Evolutionary conservation across 2,329 filamentous ascomycete species (phyloP).

Genomic region (Neospermospora avenae): DNA sequence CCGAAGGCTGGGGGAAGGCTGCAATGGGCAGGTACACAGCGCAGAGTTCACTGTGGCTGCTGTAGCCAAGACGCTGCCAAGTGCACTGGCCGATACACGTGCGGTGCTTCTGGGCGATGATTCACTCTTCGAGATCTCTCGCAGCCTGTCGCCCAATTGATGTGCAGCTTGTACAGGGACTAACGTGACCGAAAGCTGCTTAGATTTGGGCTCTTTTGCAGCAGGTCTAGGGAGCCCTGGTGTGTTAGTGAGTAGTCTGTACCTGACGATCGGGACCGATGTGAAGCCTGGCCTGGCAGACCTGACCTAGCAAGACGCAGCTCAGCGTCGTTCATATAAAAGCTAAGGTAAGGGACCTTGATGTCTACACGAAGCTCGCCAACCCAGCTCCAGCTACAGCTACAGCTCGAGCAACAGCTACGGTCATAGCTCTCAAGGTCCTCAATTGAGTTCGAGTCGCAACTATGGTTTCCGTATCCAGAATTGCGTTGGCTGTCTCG

Average conservation of each 20-base stretch:
- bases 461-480: constrained; percentile 30
- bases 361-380: constrained; percentile 19
- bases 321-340: constrained; percentile 27
- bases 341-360: constrained; percentile 35
- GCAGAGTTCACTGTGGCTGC: neutral
- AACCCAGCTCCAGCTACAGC: neutral
- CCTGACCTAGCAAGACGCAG: neutral
- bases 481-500: constrained; percentile 34
- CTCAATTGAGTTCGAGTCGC: constrained; percentile 9
- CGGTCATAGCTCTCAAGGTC: no score
- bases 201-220: neutral
- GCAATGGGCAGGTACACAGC: constrained; percentile 10
- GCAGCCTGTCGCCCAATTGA: neutral
- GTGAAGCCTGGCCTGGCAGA: neutral
- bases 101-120: constrained; percentile 1
- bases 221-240: no score
- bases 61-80: constrained; percentile 13
- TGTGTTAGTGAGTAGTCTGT: no score
- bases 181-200: neutral
- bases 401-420: neutral
- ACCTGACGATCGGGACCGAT: constrained; percentile 6
- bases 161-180: neutral
- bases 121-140: neutral
- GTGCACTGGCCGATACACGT: neutral
- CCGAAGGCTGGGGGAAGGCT: neutral